Evolutionary conservation across 2,329 filamentous ascomycete species (phyloP), one percentile per base, ranked within the genome.

Genomic region (Teratosphaeria zuluensis): DNA sequence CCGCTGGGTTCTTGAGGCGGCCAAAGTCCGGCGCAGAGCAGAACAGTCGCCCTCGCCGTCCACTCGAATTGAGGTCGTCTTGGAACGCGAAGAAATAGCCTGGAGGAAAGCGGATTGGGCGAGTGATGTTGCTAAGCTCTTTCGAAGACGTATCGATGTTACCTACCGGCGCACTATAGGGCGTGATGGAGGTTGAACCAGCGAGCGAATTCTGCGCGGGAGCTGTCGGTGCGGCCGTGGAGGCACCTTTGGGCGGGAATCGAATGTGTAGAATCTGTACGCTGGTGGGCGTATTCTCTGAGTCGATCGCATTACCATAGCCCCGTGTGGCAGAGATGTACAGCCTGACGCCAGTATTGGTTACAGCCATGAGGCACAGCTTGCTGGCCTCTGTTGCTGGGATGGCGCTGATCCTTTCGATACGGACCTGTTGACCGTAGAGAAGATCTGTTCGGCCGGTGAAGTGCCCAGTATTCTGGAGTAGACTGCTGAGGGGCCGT

Each of bases 221-320:
- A 21, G 54, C n/a, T 5, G 61, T 24, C 12, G 63, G 58, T 51
- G 60, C 42, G 30, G 61, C 58, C 24, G 62, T 59, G 30, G 61
- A 60, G 6, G 65, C 65, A 52, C 71, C 68, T 46, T 77, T 73
- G 0, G 94, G 94, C 1, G 95, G 94, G 60, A 96, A 95, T 70
- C 94, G 95, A 73, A 99, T 90, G 69, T 95, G 94, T 66, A 95
- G 88, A n/a, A 96, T 85, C 73, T 96, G 92, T 90, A 99, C 96
- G 74, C 90, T 96, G 66, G 89, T 92, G 0, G 94, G 92, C 0
- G 89, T 85, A 59, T 80, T 86, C 7, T 83, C 80, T 21, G 82
- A 79, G 24, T 82, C 81, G 14, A 80, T 81, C 32, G 84, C 79
- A 58, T 77, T 75, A 57, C 76, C 73, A 75, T 87, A 88, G 19